Base-by-base conservation (phyloP, 176 grass and related monocot genomes). In the Eragrostis nindensis region DNA sequence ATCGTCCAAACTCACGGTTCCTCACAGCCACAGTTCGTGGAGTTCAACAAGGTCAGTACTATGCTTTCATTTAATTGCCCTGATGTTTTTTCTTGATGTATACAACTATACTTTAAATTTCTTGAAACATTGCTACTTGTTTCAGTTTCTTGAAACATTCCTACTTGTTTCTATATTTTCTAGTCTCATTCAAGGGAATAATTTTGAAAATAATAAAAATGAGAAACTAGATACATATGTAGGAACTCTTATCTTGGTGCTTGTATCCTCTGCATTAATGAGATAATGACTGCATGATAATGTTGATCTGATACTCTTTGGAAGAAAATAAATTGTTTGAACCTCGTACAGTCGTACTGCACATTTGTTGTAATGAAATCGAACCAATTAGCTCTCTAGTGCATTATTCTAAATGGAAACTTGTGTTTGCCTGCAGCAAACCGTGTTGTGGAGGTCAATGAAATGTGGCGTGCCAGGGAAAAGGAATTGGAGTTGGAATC, bases 11-110 rank as follows among this genome's bases (percentile, higher is more conserved):
- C 84, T 92, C 95, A 11, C 83, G 92, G 13, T 98, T 98, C 48
- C 95, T 98, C 21, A 94, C 95, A 47, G 95, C 95, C 5, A 98
- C 95, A 66, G 90, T 98, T 68, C 87, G 87, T 64, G 95, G 95
- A 82, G 92, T 94, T 69, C 90, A 98, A 42, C 95, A 98, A 98
- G 92, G 95, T 98, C 81, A 87, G 56, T 16, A 69, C 54, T 22
- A 5, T 80, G 36, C 26, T 87, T 21, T 10, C 62, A 22, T n/a
- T 18, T 19, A 43, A 26, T 54, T 1, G 49, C 24, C 29, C 32
- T 36, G 32, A 36, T 36, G 4, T 36, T 36, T 36, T 36, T 36
- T 36, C 32, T 36, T 36, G 32, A 36, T 36, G 32, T 36, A 1
- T 36, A 4, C 32, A 36, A 36, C 32, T 36, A 36, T 36, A 36